These are phyloP conservation scores for Neurospora sp. DNA, from an alignment of 495 filamentous ascomycete species.

Conservation along the genomic window DNA sequence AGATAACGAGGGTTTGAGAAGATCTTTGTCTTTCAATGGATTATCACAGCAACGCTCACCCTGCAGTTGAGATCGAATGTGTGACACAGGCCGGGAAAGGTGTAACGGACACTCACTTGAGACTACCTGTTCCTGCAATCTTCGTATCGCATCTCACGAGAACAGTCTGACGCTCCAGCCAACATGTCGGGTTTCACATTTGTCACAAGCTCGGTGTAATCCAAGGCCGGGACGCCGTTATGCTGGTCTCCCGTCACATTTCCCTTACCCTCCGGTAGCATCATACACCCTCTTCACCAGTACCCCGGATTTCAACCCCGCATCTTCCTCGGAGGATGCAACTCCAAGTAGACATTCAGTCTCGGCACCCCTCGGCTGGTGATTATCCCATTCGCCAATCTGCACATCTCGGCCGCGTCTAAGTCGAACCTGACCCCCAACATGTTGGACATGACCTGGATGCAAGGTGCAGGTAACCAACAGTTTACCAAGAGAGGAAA, in stretches of 20 bases:
- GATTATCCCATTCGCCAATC: background rate
- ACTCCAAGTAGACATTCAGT: constrained; percentile 18
- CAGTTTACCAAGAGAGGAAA: background rate
- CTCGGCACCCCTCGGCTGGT: background rate
- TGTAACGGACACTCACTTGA: background rate
- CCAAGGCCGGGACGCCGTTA: background rate
- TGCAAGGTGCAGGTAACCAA: background rate
- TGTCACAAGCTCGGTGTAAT: background rate
- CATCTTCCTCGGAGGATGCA: constrained; percentile 16
- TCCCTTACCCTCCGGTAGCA: background rate
- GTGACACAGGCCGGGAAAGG: background rate
- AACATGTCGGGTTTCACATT: background rate
- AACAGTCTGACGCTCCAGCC: background rate
- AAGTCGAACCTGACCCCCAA: background rate
- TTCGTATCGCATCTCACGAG: background rate
- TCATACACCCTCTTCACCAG: background rate
- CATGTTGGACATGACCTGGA: background rate
- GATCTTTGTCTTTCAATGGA: background rate
- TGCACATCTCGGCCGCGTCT: background rate
- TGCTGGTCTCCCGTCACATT: background rate
- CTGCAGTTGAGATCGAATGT: background rate
- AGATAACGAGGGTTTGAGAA: background rate
- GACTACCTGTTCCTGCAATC: background rate
- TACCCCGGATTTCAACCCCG: constrained; percentile 8
- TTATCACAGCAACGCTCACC: background rate